Percentiles rank a stretch among this genome's conserved stretches.
These are phyloP conservation scores for Penicillium olsonii DNA, from an alignment of 2,329 filamentous ascomycete species.

Conservation along the genomic window DNA sequence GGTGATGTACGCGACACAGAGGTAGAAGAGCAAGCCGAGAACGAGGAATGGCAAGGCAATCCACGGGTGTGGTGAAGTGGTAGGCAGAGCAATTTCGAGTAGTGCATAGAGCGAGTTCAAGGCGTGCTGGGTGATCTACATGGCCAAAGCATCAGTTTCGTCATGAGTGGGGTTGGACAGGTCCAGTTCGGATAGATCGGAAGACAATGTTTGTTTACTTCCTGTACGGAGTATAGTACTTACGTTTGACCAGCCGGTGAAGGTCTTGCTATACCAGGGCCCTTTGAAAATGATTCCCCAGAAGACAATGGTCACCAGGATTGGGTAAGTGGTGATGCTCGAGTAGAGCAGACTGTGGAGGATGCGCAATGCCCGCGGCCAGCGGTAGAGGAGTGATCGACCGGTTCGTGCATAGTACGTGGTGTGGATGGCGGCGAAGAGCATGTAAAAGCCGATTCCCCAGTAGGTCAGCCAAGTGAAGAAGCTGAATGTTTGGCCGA, in stretches of 20 bases:
- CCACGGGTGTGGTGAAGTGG: constrained; percentile 64
- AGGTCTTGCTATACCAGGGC: constrained; percentile 55
- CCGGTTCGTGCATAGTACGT: constrained; percentile 62
- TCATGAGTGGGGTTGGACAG: not conserved
- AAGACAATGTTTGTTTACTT: not conserved
- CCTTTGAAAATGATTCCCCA: constrained; percentile 63
- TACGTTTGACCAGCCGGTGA: constrained; percentile 57
- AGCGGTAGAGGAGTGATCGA: constrained; percentile 58
- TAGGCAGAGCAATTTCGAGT: constrained; percentile 71
- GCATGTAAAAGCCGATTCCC: constrained; percentile 79
- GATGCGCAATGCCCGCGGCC: constrained; percentile 63
- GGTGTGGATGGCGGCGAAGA: constrained; percentile 68
- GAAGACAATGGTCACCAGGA: constrained; percentile 71
- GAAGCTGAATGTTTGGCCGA: constrained; percentile 69
- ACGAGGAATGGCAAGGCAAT: constrained; percentile 69
- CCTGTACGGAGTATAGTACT: constrained; percentile 14
- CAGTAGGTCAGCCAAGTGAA: constrained; percentile 83
- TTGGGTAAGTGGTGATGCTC: constrained; percentile 63
- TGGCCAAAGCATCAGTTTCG: not conserved
- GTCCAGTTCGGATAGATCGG: constrained; percentile 1
- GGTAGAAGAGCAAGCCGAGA: constrained; percentile 70
- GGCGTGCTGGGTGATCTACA: constrained; percentile 68
- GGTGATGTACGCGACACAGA: constrained; percentile 73
- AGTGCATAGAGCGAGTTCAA: constrained; percentile 73
- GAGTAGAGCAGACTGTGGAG: constrained; percentile 67